phyloP scores from a whole-genome alignment of 139 green algal species.

The Desmodesmus armatus region DNA sequence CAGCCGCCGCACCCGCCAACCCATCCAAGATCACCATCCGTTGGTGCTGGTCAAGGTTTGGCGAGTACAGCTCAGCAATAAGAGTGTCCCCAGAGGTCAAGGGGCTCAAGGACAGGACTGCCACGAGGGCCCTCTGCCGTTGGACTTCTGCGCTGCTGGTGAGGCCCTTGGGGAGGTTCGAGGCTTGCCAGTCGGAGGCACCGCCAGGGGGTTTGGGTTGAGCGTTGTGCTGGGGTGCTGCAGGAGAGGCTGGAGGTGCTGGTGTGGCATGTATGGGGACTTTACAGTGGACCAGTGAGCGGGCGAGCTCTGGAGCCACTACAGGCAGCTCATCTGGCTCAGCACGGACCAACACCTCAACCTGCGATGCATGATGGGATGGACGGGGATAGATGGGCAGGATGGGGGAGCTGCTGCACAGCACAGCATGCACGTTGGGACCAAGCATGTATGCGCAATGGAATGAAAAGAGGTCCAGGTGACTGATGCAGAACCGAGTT shows the following conservation, averaged over 20 bases:
- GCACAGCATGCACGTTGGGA: no score
- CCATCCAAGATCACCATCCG: slow-evolving; percentile 76
- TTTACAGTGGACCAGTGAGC: slow-evolving; percentile 74
- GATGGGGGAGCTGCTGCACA: no score
- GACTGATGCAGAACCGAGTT: no score
- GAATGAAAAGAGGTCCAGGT: neutral
- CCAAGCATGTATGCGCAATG: neutral
- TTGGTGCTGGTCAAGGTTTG: slow-evolving; percentile 77
- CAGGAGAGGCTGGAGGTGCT: slow-evolving; percentile 31
- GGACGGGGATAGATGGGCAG: no score
- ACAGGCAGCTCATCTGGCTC: slow-evolving; percentile 78
- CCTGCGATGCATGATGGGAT: neutral
- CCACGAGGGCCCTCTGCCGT: slow-evolving; percentile 58
- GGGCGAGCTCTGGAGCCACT: slow-evolving; percentile 70
- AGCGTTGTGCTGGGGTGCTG: neutral
- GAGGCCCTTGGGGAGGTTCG: no score
- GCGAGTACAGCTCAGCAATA: slow-evolving; percentile 72
- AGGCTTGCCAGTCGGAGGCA: no score
- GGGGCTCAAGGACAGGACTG: slow-evolving; percentile 61
- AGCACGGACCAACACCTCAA: slow-evolving; percentile 71
- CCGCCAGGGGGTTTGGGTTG: neutral
- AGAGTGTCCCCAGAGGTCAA: slow-evolving; percentile 62
- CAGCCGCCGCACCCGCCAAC: slow-evolving; percentile 62
- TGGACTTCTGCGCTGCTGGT: slow-evolving; percentile 31
- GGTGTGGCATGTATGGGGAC: slow-evolving; percentile 72